Percentiles rank a stretch among this genome's conserved stretches.
phyloP scores from a whole-genome alignment of 1,284 basidiomycete genomes.

The Vanrija sp. region DNA sequence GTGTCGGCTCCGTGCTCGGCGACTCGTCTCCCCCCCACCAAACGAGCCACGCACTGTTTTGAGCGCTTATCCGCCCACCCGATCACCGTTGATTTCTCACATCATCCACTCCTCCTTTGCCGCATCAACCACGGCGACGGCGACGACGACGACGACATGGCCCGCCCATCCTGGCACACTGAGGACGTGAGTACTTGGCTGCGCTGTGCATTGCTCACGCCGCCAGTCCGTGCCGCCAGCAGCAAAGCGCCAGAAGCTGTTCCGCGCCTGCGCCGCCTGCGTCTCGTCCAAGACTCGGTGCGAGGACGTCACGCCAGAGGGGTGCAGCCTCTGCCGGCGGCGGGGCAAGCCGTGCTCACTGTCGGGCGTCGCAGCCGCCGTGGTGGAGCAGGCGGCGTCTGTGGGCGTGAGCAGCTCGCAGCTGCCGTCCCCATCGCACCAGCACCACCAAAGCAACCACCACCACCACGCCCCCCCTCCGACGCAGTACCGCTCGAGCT shows the following conservation, averaged over 20 bases:
- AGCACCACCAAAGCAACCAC: too few species aligned
- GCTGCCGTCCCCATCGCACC: too few species aligned
- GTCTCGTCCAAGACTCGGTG: slow-evolving; percentile 34
- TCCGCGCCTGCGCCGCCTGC: slow-evolving; percentile 30
- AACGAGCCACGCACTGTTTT: too few species aligned
- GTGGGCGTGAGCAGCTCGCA: background rate
- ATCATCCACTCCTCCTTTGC: background rate
- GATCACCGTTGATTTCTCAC: background rate
- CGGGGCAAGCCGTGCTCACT: slow-evolving; percentile 26
- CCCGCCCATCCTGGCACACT: too few species aligned
- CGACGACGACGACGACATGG: too few species aligned
- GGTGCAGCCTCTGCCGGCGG: slow-evolving; percentile 31
- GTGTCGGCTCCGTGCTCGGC: too few species aligned
- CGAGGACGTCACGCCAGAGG: slow-evolving; percentile 25
- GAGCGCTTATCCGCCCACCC: too few species aligned
- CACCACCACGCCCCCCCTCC: too few species aligned
- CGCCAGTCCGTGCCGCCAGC: background rate
- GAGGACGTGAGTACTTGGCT: too few species aligned
- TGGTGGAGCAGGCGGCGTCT: background rate
- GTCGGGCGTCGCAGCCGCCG: slow-evolving; percentile 6
- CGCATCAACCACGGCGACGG: background rate
- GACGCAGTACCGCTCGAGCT: slow-evolving; percentile 2
- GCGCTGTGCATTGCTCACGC: too few species aligned
- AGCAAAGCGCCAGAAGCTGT: slow-evolving; percentile 26
- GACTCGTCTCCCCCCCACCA: too few species aligned